Base-by-base conservation (phyloP, 1,284 basidiomycete genomes). In the Trichosporon ovoides region DNA sequence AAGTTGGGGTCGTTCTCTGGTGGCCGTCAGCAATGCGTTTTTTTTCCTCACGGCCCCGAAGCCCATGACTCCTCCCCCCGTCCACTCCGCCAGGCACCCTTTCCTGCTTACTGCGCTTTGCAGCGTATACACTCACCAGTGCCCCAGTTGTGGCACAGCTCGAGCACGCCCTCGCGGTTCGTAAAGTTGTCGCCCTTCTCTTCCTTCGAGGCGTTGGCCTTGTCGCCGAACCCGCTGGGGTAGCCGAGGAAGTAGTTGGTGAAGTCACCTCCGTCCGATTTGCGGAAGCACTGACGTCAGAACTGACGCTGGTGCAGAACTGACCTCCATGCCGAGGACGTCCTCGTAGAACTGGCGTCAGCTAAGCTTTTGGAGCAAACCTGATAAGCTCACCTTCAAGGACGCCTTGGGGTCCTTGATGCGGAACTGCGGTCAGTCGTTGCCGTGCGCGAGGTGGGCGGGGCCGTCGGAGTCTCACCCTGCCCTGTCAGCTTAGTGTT, bases 81-180 rank as follows among this genome's bases (percentile, higher is more conserved):
- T 51, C 49, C 49, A 51, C 48, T 13, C 24, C 11, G 3, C 14
- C 46, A 3, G 5, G 11, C 46, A 28, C 19, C 38, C 19, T 9
- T 18, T 20, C 14, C 19, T 43, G 6, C 19, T 13, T 20, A 9
- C n/a, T 43, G 22, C 18, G 16, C 19, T 43, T 20, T 20, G 40
- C 11, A 7, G 4, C 34, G 20, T 38, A 16, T 12, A 11, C 3
- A 66, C 71, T 51, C 55, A 74, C 72, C 91, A 50, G 92, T 94
- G 58, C 91, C 90, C 74, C 89, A 88, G 80, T 93, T 93, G 79
- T 90, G 87, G 11, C 89, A 91, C 52, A 94, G 83, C 76, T 94
- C 91, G 60, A 94, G 84, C 57, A 93, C 80, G 58, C 72, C 73
- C 60, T 79, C 73, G 36, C 77, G 67, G 49, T 62, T 61, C 33